Conservation (phyloP, 2,329 filamentous ascomycete species). For the Corniculantispora saksenae region DNA sequence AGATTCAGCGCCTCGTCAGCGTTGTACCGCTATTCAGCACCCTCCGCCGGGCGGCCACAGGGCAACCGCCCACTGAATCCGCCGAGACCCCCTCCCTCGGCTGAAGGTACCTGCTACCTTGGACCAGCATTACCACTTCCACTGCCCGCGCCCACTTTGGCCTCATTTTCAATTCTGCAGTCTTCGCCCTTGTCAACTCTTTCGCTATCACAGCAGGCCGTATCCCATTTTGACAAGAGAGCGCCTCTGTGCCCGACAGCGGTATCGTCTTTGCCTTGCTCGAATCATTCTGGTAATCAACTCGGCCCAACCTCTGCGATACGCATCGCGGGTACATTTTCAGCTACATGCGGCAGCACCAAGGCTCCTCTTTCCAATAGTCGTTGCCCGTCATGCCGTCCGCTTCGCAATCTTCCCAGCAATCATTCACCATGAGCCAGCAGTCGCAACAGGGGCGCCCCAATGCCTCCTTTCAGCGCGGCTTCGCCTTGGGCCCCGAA, state of each 20-base stretch:
- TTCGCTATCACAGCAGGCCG: not conserved
- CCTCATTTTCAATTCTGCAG: conserved; percentile 10
- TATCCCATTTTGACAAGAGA: not conserved
- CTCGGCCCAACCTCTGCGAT: not conserved
- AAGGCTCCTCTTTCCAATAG: not conserved
- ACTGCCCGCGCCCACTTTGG: conserved; percentile 7
- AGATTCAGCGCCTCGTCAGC: not conserved
- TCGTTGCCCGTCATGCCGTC: conserved; percentile 32
- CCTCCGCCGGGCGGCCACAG: not conserved
- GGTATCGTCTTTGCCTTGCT: not conserved
- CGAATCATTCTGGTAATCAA: not conserved
- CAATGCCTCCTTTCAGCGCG: conserved; percentile 38
- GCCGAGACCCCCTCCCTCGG: conserved; percentile 4
- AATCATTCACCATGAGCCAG: conserved; percentile 60
- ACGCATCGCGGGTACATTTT: conserved; percentile 5
- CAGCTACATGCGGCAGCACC: conserved; percentile 8
- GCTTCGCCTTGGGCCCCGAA: conserved; percentile 38
- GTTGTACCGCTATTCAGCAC: not conserved
- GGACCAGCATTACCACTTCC: not conserved
- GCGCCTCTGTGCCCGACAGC: not conserved
- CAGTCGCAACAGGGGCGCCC: conserved; percentile 46
- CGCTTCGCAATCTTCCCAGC: conserved; percentile 55
- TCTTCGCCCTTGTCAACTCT: not conserved
- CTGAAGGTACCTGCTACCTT: not conserved
- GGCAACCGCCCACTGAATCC: conserved; percentile 6